Conservation (phyloP, 495 filamentous ascomycete species). For the Articulospora tetracladia region DNA sequence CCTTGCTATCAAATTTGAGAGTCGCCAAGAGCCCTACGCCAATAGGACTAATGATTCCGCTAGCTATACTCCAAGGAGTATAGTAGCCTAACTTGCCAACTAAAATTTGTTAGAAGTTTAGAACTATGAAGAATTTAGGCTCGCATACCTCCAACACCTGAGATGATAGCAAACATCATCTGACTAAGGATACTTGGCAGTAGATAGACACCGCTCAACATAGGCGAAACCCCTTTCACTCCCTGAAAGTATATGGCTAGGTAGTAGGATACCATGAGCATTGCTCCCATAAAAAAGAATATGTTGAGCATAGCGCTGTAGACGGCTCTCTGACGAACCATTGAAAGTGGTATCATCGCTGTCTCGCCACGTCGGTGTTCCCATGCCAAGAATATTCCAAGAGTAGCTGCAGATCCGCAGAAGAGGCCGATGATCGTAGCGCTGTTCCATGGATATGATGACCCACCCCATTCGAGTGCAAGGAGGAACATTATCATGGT, state of each 20-base stretch:
- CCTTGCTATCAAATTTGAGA: conserved; percentile 1
- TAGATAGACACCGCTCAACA: conserved; percentile 44
- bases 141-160: conserved; percentile 33
- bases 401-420: conserved; percentile 36
- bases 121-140: too few species aligned
- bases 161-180: conserved; percentile 37
- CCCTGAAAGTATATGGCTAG: conserved; percentile 66
- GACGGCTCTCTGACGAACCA: conserved; percentile 25
- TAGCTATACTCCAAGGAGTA: conserved; percentile 27
- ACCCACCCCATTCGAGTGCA: conserved; percentile 44
- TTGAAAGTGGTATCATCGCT: conserved; percentile 44
- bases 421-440: conserved; percentile 37
- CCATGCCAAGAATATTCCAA: conserved; percentile 41
- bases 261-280: conserved; percentile 41
- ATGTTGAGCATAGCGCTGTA: conserved; percentile 30
- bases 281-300: conserved; percentile 22
- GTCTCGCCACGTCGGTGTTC: conserved; percentile 35
- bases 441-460: conserved; percentile 36
- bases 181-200: conserved; percentile 48
- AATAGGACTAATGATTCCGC: conserved; percentile 27
- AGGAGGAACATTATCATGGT: conserved; percentile 36
- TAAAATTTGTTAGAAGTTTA: background rate
- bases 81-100: conserved; percentile 22
- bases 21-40: conserved; percentile 42
- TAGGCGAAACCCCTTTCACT: conserved; percentile 41